Conservation (phyloP, 2,329 filamentous ascomycete species). For the Graphiopsis chlorocephala region DNA sequence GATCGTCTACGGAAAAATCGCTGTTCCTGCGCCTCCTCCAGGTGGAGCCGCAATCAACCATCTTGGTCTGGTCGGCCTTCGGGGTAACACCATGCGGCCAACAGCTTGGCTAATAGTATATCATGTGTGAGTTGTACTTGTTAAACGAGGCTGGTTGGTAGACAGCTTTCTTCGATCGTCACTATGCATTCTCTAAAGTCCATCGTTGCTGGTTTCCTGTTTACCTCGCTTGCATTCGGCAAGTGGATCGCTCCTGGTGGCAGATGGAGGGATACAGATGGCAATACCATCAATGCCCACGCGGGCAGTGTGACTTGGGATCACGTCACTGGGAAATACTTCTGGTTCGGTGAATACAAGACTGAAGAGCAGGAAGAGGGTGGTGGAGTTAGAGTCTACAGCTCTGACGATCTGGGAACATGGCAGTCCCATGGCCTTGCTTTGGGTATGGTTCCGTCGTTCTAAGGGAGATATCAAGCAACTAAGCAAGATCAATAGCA, state of each 20-base stretch:
- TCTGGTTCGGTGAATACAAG: slow-evolving; percentile 63
- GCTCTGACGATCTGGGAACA: slow-evolving; percentile 59
- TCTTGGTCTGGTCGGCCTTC: slow-evolving; percentile 11
- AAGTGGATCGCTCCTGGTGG: slow-evolving; percentile 63
- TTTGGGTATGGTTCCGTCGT: slow-evolving; percentile 41
- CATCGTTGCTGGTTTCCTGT: background rate
- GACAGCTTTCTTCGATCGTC: background rate
- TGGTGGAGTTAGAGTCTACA: slow-evolving; percentile 60
- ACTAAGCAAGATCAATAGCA: slow-evolving; percentile 29
- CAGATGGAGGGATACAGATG: slow-evolving; percentile 60
- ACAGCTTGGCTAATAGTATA: slow-evolving; percentile 7
- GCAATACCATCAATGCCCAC: slow-evolving; percentile 61
- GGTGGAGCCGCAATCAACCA: slow-evolving; percentile 6
- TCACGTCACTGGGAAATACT: slow-evolving; percentile 54
- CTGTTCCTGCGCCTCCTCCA: slow-evolving; percentile 10
- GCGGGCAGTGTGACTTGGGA: slow-evolving; percentile 57
- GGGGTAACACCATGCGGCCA: slow-evolving; percentile 3
- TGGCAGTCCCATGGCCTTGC: slow-evolving; percentile 59
- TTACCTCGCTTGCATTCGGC: slow-evolving; percentile 21
- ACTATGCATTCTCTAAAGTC: background rate
- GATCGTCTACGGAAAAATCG: slow-evolving; percentile 15
- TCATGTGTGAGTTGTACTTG: background rate
- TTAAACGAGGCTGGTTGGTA: background rate
- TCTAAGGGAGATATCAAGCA: background rate
- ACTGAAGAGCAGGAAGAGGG: slow-evolving; percentile 57